A percentile compares a stretch with the other conserved stretches of the same genome.
These are phyloP conservation scores for Coffea canephora DNA, from an alignment of 257 asterid species.

Conservation along the genomic window DNA sequence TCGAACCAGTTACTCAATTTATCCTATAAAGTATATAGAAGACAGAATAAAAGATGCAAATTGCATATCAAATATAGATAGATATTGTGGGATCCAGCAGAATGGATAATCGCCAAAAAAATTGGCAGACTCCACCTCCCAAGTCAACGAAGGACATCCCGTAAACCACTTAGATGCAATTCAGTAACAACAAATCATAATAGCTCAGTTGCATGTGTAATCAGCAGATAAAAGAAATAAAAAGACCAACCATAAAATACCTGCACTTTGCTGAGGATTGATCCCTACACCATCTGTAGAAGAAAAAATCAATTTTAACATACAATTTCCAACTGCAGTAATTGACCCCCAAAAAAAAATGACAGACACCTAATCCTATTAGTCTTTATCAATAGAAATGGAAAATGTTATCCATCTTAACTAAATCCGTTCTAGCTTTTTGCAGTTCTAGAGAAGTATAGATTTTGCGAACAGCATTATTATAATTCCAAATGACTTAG, in stretches of 20 bases:
- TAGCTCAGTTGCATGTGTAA: not conserved
- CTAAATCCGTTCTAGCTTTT: not conserved
- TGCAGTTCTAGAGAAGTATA: not conserved
- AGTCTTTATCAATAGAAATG: too few species aligned
- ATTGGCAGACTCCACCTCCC: not conserved
- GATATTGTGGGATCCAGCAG: not conserved
- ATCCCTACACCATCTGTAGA: constrained; percentile 95
- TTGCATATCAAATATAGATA: not conserved
- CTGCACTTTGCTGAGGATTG: constrained; percentile 98
- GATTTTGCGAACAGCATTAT: not conserved
- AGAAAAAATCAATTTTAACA: not conserved
- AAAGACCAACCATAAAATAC: constrained; percentile 31
- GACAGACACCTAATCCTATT: not conserved
- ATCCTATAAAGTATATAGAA: not conserved
- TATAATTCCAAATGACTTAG: too few species aligned
- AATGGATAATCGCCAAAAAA: not conserved
- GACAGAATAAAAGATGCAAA: too few species aligned
- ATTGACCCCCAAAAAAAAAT: not conserved
- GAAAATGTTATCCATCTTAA: not conserved
- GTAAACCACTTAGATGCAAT: not conserved
- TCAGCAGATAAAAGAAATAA: constrained; percentile 8
- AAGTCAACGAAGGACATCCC: not conserved
- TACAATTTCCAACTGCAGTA: not conserved
- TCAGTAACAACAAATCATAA: not conserved
- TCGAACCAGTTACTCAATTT: not conserved